These are phyloP conservation scores for Boletus nobilissimus DNA, from an alignment of 1,284 basidiomycete genomes.

Conservation along the genomic window DNA sequence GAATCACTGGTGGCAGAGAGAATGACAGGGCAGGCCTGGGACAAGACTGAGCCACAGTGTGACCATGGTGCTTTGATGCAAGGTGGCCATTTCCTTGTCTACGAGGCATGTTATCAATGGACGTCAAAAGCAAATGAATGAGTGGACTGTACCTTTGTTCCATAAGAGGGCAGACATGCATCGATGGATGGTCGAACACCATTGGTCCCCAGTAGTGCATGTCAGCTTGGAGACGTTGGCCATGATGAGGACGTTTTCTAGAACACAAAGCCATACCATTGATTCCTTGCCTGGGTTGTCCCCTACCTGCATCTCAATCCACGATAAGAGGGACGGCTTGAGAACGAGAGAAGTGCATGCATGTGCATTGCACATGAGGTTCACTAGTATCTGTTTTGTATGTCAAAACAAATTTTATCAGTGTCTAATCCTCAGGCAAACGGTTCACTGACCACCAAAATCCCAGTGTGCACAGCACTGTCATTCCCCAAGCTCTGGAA, in stretches of 20 bases:
- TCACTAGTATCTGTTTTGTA: slow-evolving; percentile 70
- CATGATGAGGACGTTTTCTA: slow-evolving; percentile 72
- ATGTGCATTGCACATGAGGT: slow-evolving; percentile 72
- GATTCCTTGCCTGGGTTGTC: slow-evolving; percentile 49
- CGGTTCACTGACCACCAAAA: slow-evolving; percentile 67
- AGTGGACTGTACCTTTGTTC: slow-evolving; percentile 31
- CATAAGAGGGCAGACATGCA: slow-evolving; percentile 59
- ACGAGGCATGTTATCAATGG: background rate
- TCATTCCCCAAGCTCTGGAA: slow-evolving; percentile 75
- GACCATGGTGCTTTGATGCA: slow-evolving; percentile 31
- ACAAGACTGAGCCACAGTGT: slow-evolving; percentile 37
- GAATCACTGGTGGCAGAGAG: slow-evolving; percentile 27
- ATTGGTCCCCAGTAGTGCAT: slow-evolving; percentile 62
- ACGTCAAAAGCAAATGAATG: background rate
- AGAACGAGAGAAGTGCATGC: slow-evolving; percentile 76
- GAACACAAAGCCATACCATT: slow-evolving; percentile 71
- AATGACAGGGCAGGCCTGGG: background rate
- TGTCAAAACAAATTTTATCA: background rate
- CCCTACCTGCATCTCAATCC: slow-evolving; percentile 81
- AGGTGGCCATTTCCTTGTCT: slow-evolving; percentile 39
- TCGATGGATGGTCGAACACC: slow-evolving; percentile 63
- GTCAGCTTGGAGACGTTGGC: slow-evolving; percentile 55
- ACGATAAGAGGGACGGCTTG: slow-evolving; percentile 74
- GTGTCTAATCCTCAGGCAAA: background rate
- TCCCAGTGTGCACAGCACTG: slow-evolving; percentile 59